Evolutionary conservation across 768 basidiomycete genomes (phyloP).

Genomic region (Russula ochroleuca): DNA sequence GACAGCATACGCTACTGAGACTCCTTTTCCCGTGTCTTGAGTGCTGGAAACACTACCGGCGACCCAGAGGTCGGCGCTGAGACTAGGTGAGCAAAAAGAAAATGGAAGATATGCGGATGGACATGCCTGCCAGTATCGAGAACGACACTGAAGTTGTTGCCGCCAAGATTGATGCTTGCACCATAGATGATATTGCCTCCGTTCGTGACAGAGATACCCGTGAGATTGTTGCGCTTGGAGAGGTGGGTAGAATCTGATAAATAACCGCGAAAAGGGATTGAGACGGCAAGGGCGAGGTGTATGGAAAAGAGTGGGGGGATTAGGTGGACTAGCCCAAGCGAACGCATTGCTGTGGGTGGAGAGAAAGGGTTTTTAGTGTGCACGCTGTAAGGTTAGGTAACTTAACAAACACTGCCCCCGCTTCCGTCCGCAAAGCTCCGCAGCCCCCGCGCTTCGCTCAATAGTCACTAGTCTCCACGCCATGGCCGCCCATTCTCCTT

Average conservation of each 20-base stretch:
- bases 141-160: conserved; percentile 52
- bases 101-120: background rate
- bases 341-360: conserved; percentile 13
- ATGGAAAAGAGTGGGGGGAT: conserved; percentile 1
- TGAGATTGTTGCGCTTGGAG: conserved; percentile 15
- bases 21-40: conserved; percentile 51
- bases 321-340: conserved; percentile 4
- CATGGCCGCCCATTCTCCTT: background rate
- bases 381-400: too few relatives aligned
- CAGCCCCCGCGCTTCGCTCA: too few relatives aligned
- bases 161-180: conserved; percentile 64
- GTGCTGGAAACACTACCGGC: conserved; percentile 45
- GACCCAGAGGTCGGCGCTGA: conserved; percentile 76
- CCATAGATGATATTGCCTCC: conserved; percentile 72
- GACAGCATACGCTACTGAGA: conserved; percentile 63
- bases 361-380: too few relatives aligned
- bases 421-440: too few relatives aligned
- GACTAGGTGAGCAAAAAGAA: conserved; percentile 13
- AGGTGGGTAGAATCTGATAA: background rate
- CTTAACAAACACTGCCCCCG: too few relatives aligned
- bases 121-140: conserved; percentile 74
- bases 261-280: conserved; percentile 13
- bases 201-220: conserved; percentile 49
- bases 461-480: too few relatives aligned
- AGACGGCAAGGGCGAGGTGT: conserved; percentile 19